These are phyloP conservation scores for Neonectria coccinea DNA, from an alignment of 2,329 filamentous ascomycete genomes.

Conservation along the genomic window DNA sequence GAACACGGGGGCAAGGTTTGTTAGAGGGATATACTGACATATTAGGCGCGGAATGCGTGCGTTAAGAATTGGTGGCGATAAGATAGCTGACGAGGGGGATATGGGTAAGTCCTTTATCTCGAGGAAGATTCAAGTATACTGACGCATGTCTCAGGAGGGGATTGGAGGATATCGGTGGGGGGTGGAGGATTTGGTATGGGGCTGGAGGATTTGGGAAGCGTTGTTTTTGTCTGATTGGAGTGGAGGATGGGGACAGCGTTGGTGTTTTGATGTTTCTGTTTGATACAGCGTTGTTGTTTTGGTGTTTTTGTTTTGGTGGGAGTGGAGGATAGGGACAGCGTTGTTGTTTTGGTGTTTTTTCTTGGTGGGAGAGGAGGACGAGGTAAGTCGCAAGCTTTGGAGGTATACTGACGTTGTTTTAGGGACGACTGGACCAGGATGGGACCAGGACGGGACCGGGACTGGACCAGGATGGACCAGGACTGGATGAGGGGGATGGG, in stretches of 20 bases:
- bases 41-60: not conserved
- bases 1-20: not conserved
- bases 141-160: not conserved
- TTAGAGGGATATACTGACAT: not conserved
- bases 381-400: not conserved
- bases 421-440: not conserved
- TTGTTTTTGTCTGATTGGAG: not conserved
- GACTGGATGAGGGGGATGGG: not conserved
- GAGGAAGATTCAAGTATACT: not conserved
- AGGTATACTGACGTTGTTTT: not conserved
- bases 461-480: too few relatives aligned
- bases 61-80: not conserved
- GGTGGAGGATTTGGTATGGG: constrained; percentile 1
- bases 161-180: constrained; percentile 2
- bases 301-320: not conserved
- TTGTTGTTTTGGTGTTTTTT: not conserved
- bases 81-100: not conserved
- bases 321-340: not conserved
- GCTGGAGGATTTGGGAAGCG: constrained; percentile 3
- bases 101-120: not conserved
- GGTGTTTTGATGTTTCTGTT: not conserved
- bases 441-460: not conserved
- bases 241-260: not conserved
- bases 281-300: not conserved
- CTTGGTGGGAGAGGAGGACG: not conserved